Evolutionary conservation across 2,329 filamentous ascomycete species (phyloP), one percentile per base, ranked within the genome.

Genomic region (Penicillium decumbens): DNA sequence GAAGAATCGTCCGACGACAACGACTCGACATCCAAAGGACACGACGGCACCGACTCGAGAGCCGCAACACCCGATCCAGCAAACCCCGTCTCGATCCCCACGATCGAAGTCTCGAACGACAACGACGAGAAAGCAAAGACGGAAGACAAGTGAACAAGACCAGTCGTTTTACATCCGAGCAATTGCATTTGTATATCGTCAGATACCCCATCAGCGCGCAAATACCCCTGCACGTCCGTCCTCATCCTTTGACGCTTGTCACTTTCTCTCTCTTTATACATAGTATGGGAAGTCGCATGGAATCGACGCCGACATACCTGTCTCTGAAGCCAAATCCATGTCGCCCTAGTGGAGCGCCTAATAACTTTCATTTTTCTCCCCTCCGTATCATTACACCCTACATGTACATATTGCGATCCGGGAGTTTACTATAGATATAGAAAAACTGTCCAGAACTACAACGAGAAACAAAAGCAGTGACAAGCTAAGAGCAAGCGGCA

Each of bases 91-190:
- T 52, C 58, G 4, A 61, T 61, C 6, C 59, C 59, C 2, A 30
- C 49, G 35, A 60, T 61, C n/a, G 56, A 61, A 50, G 56, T 61
- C 2, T 61, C 59, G 2, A 53, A 49, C n/a, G 57, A 56, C 27
- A 43, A 50, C 20, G 53, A 53, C 8, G 38, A 44, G 28, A 29
- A 29, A 13, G 28, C 28, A 4, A 12, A 29, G 28, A 9, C 27
- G 3, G 28, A 29, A 2, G 28, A 13, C 28, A 29, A 29, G 3
- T 29, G 28, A 29, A 29, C 28, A 40, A 33, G 32, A 37, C 33
- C 20, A 27, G 18, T 32, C 27, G 40, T 33, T 27, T 49, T 29
- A 42, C 18, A 18, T 18, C 32, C 9, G 33, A 37, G 33, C 33
- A 37, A 37, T 37, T 42, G 45, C 45, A 30, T 42, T 45, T 45